Conservation (phyloP, 1,284 basidiomycete genomes). For the Austroboletus novae-zelandiae region DNA sequence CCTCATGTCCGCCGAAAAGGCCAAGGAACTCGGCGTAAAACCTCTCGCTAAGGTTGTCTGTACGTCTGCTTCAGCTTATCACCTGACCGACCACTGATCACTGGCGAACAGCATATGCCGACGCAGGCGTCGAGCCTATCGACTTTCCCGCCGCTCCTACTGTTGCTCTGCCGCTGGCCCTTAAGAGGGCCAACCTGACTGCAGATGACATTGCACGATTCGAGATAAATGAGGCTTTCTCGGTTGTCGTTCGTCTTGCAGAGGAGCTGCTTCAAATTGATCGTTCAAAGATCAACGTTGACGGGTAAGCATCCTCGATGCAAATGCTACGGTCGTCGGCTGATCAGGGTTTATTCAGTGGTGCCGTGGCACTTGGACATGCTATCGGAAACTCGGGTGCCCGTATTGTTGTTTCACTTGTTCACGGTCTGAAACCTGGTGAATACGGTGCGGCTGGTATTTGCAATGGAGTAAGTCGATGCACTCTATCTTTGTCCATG, state of each 20-base stretch:
- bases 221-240: slow-evolving; percentile 99
- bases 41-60: slow-evolving; percentile 91
- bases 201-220: slow-evolving; percentile 87
- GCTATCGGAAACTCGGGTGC: slow-evolving; percentile 96
- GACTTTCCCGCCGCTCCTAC: slow-evolving; percentile 98
- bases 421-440: slow-evolving; percentile 91
- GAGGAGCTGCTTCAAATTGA: slow-evolving; percentile 88
- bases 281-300: slow-evolving; percentile 87
- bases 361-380: slow-evolving; percentile 91
- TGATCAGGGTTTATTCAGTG: slow-evolving; percentile 47
- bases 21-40: slow-evolving; percentile 84
- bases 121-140: slow-evolving; percentile 94
- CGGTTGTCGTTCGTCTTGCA: slow-evolving; percentile 88
- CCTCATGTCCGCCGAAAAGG: slow-evolving; percentile 88
- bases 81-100: slow-evolving; percentile 13
- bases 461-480: slow-evolving; percentile 86
- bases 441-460: slow-evolving; percentile 97
- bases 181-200: slow-evolving; percentile 84
- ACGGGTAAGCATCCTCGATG: slow-evolving; percentile 58
- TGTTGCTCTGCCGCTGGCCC: slow-evolving; percentile 85
- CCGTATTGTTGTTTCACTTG: slow-evolving; percentile 92
- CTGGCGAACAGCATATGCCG: slow-evolving; percentile 77
- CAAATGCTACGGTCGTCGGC: slow-evolving; percentile 11
- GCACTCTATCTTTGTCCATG: slow-evolving; percentile 6
- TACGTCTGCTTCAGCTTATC: slow-evolving; percentile 40